Evolutionary conservation across 768 basidiomycete species (phyloP).

Genomic region (Butyriboletus loyo): DNA sequence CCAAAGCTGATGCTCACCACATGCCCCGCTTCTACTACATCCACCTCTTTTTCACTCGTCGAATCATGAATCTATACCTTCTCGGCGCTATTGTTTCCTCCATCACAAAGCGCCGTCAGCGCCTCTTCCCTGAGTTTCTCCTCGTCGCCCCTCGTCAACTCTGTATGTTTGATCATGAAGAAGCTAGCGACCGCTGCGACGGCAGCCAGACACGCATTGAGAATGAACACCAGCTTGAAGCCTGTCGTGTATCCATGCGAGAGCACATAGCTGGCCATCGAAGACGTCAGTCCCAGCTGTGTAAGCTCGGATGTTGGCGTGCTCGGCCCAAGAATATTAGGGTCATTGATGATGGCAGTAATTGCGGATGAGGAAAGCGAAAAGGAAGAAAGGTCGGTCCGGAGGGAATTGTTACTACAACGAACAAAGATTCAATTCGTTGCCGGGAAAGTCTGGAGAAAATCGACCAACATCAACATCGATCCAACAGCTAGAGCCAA

Average conservation of each 20-base stretch:
- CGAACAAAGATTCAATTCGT: neutral
- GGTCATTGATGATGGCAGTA: constrained; percentile 47
- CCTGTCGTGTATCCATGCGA: constrained; percentile 52
- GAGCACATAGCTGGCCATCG: constrained; percentile 41
- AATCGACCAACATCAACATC: constrained; percentile 46
- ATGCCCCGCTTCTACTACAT: neutral
- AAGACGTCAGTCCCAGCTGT: constrained; percentile 35
- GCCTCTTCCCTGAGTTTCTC: constrained; percentile 44
- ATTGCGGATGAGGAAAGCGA: constrained; percentile 38
- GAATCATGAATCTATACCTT: neutral
- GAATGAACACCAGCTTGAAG: constrained; percentile 56
- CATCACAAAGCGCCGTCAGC: constrained; percentile 8
- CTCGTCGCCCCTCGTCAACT: constrained; percentile 58
- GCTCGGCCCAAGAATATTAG: constrained; percentile 34
- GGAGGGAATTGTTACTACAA: constrained; percentile 46
- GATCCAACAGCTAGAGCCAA: constrained; percentile 61
- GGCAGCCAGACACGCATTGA: constrained; percentile 55
- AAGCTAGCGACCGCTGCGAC: constrained; percentile 54
- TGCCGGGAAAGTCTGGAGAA: neutral
- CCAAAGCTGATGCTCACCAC: constrained; percentile 1
- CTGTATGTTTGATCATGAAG: constrained; percentile 59
- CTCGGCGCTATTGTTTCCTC: neutral
- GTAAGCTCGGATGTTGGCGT: constrained; percentile 32
- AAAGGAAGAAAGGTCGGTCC: constrained; percentile 38
- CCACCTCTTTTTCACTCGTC: neutral